Evolutionary conservation across 2,329 filamentous ascomycete genomes (phyloP), one percentile per base, ranked within the genome.

Genomic region (Karstenula rhodostoma): DNA sequence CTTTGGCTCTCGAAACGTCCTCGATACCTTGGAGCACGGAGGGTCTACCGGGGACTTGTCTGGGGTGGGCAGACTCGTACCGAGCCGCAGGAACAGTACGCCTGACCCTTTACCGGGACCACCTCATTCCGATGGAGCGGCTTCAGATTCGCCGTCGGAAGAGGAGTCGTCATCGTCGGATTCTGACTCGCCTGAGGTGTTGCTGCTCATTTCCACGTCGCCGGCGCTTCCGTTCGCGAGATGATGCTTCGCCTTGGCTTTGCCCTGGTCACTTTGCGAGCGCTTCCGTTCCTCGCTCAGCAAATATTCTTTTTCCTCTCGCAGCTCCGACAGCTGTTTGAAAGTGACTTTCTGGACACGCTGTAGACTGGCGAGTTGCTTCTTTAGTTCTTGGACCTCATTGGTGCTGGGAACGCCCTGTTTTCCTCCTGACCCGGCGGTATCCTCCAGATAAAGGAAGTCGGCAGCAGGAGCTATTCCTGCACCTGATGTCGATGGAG

Each of bases 311-410:
- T 75, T 77, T 64, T 83, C 80, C 47, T 78, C 73, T 46, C 77
- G 76, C 55, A 83, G 51, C 59, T 79, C 77, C 15, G 78, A 78
- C 27, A 84, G 70, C 59, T 82, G 81, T 23, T 78, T 71, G 55
- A 83, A 80, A 5, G 79, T 81, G 35, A 78, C 78, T 59, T 75
- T 79, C 65, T 83, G 81, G 32, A 83, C 73, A 43, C 80, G 73
- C 62, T 81, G 77, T 32, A 83, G 67, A 5, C 78, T 78, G 22
- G 78, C 80, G 17, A 83, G 56, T 59, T 83, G 75, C 54, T 73
- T 71, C 61, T 72, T 76, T 32, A 77, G 46, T 42, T 77, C 73
- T 37, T 72, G 71, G n/a, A 78, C 63, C 58, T 78, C 73, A 15
- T 74, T 74, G 17, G 66, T 47, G 19, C 64, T 63, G 22, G 59